phyloP scores from a whole-genome alignment of 306 rosid genomes.

The Alnus glutinosa region DNA sequence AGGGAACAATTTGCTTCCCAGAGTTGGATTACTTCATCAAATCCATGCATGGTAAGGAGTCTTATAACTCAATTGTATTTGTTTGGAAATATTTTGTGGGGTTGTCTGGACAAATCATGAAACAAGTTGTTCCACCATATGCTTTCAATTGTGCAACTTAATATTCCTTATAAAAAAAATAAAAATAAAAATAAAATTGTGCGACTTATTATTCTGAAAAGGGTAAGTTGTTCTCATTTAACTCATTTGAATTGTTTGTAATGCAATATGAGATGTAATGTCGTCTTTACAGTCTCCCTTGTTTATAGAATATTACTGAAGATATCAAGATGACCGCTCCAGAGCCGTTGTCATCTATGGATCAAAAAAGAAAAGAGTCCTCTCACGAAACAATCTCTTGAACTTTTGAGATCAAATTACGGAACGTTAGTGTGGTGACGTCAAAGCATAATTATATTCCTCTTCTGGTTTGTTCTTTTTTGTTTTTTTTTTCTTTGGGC shows the following conservation, averaged over 20 bases:
- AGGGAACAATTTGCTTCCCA: slow-evolving; percentile 65
- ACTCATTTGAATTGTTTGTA: background rate
- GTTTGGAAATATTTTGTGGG: background rate
- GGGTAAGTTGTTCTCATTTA: background rate
- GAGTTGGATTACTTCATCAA: slow-evolving; percentile 85
- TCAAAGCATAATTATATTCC: background rate
- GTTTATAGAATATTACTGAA: background rate
- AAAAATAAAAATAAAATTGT: too few relatives aligned
- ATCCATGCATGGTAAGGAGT: slow-evolving; percentile 89
- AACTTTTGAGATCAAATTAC: background rate
- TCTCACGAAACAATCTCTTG: background rate
- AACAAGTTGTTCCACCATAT: background rate
- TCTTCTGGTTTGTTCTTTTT: background rate
- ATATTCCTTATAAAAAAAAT: too few relatives aligned
- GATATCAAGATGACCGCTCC: background rate
- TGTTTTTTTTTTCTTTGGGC: background rate
- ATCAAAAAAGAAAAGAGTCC: background rate
- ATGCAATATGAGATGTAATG: background rate
- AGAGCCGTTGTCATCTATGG: background rate
- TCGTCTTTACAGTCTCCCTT: background rate
- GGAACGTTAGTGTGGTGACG: background rate
- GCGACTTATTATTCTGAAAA: background rate
- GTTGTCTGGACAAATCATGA: slow-evolving; percentile 5
- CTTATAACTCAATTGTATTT: slow-evolving; percentile 20
- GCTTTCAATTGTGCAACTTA: too few relatives aligned